phyloP scores from a whole-genome alignment of 257 asterid species.

The Fraxinus excelsior region DNA sequence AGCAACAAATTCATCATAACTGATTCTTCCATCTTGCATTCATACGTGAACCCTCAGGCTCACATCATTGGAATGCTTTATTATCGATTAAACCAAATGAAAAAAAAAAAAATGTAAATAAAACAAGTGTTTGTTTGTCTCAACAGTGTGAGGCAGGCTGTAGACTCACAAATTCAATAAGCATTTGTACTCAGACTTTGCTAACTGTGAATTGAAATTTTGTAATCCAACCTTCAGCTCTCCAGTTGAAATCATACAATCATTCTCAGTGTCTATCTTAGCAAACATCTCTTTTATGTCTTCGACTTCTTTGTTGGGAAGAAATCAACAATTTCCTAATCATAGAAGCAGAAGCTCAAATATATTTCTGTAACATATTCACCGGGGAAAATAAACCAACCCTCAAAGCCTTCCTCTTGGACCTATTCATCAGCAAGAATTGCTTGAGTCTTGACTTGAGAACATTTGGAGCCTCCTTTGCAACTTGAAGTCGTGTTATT shows the following conservation, averaged over 20 bases:
- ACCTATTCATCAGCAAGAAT: conserved; percentile 88
- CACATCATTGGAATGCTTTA: too few relatives aligned
- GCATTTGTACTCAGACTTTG: conserved; percentile 79
- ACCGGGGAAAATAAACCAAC: conserved; percentile 45
- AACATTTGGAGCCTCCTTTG: conserved; percentile 89
- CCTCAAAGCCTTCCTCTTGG: conserved; percentile 93
- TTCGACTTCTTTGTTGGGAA: conserved; percentile 83
- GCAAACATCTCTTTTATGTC: conserved; percentile 26
- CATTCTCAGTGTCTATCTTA: conserved; percentile 74
- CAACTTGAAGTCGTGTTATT: conserved; percentile 93
- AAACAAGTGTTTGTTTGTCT: too few relatives aligned
- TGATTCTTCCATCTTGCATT: too few relatives aligned
- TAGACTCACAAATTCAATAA: too few relatives aligned
- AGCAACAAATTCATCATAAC: too few relatives aligned
- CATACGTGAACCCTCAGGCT: too few relatives aligned
- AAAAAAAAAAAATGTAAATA: too few relatives aligned
- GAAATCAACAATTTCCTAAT: conserved; percentile 93
- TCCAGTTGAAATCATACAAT: conserved; percentile 69
- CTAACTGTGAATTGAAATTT: conserved; percentile 65
- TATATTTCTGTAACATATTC: conserved; percentile 19
- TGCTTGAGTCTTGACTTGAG: conserved; percentile 89
- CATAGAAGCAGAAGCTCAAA: conserved; percentile 18
- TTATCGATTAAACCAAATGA: too few relatives aligned
- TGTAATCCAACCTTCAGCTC: conserved; percentile 74
- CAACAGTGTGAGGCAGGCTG: too few relatives aligned